phyloP scores from a whole-genome alignment of 345 rosid genomes.

The Lumnitzera racemosa region DNA sequence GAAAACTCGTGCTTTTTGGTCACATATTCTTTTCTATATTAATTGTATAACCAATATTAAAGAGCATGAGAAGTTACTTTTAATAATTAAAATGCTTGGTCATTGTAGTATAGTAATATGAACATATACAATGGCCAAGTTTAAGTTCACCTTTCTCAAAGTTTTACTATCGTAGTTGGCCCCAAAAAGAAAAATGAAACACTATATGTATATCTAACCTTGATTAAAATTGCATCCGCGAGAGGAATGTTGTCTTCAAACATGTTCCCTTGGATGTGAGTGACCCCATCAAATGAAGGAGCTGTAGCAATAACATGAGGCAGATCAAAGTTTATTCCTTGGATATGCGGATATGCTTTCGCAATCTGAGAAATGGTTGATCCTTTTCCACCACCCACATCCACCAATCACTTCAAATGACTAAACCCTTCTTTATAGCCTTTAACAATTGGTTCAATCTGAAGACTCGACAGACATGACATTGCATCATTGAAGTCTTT shows the following conservation, averaged over 20 bases:
- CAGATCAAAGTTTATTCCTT: slow-evolving; percentile 11
- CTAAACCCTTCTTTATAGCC: not conserved
- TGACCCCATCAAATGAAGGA: not conserved
- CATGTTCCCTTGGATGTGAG: not conserved
- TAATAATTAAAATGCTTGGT: no score
- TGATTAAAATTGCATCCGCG: not conserved
- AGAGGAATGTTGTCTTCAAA: not conserved
- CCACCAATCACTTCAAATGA: slow-evolving; percentile 1
- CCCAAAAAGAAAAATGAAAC: no score
- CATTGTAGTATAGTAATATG: no score
- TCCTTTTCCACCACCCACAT: slow-evolving; percentile 23
- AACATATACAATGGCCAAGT: no score
- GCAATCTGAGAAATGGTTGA: slow-evolving; percentile 6
- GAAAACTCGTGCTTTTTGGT: no score
- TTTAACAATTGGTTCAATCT: not conserved
- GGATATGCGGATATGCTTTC: slow-evolving; percentile 12
- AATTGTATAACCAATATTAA: no score
- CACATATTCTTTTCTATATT: no score
- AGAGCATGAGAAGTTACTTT: no score
- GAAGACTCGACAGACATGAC: slow-evolving; percentile 1
- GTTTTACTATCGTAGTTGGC: no score
- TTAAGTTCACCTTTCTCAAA: no score
- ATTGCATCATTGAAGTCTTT: no score
- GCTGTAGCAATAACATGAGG: slow-evolving; percentile 7
- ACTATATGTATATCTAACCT: not conserved